phyloP scores from a whole-genome alignment of 768 basidiomycete genomes.

The Suillus hirtellus region DNA sequence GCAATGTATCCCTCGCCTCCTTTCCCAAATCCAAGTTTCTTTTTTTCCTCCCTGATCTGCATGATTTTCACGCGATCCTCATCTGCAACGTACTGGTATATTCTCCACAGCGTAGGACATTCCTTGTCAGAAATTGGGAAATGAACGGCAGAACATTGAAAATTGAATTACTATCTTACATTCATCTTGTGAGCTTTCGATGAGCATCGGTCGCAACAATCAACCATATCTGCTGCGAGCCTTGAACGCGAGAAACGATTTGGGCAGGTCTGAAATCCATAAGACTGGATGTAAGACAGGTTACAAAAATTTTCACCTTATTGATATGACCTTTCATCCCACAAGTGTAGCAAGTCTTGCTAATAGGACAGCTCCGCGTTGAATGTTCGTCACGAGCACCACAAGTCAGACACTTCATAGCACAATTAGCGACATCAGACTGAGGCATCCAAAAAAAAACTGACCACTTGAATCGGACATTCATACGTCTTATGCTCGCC shows the following conservation, averaged over 20 bases:
- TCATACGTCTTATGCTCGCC: constrained; percentile 65
- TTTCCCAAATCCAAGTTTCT: constrained; percentile 51
- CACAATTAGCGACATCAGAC: constrained; percentile 2
- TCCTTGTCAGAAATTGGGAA: constrained; percentile 47
- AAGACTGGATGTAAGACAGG: constrained; percentile 7
- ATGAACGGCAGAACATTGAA: neutral
- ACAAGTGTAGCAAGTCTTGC: constrained; percentile 77
- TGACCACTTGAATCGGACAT: constrained; percentile 74
- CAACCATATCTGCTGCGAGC: constrained; percentile 27
- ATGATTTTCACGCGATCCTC: constrained; percentile 50
- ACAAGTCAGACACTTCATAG: constrained; percentile 70
- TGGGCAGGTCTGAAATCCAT: constrained; percentile 59
- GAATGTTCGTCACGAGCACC: constrained; percentile 79
- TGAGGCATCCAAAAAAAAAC: constrained; percentile 25
- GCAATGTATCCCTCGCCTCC: constrained; percentile 83
- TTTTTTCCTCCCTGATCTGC: constrained; percentile 48
- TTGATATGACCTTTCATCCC: constrained; percentile 85
- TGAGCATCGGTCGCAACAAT: constrained; percentile 71
- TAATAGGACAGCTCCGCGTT: constrained; percentile 76
- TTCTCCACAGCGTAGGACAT: constrained; percentile 81
- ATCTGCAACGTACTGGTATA: constrained; percentile 70
- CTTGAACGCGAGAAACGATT: constrained; percentile 45
- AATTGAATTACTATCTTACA: constrained; percentile 39
- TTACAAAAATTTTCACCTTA: constrained; percentile 38
- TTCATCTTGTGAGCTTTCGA: constrained; percentile 63